phyloP scores from a whole-genome alignment of 805 yeast species.

The Candida palmyrensis region DNA sequence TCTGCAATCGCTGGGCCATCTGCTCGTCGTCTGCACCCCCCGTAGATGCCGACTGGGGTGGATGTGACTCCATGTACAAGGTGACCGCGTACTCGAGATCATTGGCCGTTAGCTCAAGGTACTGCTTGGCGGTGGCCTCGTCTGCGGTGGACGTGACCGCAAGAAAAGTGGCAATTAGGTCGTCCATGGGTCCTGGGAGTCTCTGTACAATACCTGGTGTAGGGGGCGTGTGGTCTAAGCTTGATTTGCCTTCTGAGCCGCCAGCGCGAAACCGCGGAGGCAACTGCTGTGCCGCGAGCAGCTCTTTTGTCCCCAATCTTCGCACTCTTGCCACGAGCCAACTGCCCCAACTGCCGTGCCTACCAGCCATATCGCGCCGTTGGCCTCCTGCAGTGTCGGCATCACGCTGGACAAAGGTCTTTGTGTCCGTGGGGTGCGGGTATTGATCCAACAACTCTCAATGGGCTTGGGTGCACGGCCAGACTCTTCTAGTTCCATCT shows the following conservation, averaged over 20 bases:
- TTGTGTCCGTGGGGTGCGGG: no score
- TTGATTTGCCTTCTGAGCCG: no score
- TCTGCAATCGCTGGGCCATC: conserved; percentile 58
- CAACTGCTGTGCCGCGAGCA: not conserved
- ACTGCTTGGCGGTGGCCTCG: conserved; percentile 63
- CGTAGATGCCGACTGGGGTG: conserved; percentile 8
- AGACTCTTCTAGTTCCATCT: no score
- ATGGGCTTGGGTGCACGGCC: no score
- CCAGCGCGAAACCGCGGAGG: not conserved
- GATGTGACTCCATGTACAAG: conserved; percentile 60
- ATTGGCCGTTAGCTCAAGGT: conserved; percentile 71
- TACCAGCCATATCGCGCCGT: no score
- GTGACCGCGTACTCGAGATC: conserved; percentile 82
- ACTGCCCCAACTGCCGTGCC: no score
- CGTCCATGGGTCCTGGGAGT: conserved; percentile 34
- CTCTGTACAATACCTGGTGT: not conserved
- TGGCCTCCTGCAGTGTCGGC: no score
- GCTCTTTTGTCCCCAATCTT: no score
- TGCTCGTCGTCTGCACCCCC: conserved; percentile 39
- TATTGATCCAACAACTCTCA: no score
- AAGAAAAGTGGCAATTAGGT: conserved; percentile 63
- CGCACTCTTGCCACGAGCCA: no score
- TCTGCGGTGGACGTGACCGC: conserved; percentile 79
- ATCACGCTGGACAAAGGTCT: no score
- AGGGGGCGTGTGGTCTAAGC: not conserved